Base-by-base conservation (phyloP, 768 basidiomycete genomes). In the Tulasnella sp. region DNA sequence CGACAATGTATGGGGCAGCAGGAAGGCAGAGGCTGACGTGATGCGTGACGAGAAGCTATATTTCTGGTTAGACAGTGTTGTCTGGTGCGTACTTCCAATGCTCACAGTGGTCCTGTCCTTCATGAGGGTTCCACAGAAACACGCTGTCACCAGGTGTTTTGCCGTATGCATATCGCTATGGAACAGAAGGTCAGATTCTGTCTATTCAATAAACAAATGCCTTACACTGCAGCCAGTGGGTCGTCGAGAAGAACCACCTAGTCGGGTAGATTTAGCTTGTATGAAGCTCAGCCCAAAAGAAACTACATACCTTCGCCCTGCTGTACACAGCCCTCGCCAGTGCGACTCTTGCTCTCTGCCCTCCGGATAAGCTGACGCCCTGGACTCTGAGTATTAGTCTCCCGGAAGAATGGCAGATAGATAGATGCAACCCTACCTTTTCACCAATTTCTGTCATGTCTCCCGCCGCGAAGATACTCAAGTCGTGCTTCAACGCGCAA, bases 361-460 rank as follows among this genome's bases (percentile, higher is more conserved):
- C 93, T 3, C 93, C 93, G 14, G 91, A 91, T n/a, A 92, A 84
- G 0, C 92, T 92, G 46, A 93, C 91, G 22, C 79, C 79, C 74
- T 72, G 20, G 24, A 20, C 40, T 20, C 20, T 40, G 3, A 20
- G 73, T 79, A 2, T 48, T 22, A 42, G 37, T 60, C 50, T 3
- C n/a, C 0, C 4, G 11, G 11, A 31, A 24, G 28, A 46, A 2
- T 1, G 20, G 28, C 46, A n/a, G 18, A 12, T 14, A 46, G 24
- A 76, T 42, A 75, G 12, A 46, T n/a, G n/a, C 18, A 24, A 44
- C 1, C 79, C n/a, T 2, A 94, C 95, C 83, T 93, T 93, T 84
- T 96, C 95, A 73, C 94, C 94, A 78, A 95, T 92, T 84, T 94
- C 92, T 89, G 94, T 96, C 85, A 92, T 87, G 83, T 96, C 94